Conservation (phyloP, 1,284 basidiomycete species). For the Hymenochaete sp. region DNA sequence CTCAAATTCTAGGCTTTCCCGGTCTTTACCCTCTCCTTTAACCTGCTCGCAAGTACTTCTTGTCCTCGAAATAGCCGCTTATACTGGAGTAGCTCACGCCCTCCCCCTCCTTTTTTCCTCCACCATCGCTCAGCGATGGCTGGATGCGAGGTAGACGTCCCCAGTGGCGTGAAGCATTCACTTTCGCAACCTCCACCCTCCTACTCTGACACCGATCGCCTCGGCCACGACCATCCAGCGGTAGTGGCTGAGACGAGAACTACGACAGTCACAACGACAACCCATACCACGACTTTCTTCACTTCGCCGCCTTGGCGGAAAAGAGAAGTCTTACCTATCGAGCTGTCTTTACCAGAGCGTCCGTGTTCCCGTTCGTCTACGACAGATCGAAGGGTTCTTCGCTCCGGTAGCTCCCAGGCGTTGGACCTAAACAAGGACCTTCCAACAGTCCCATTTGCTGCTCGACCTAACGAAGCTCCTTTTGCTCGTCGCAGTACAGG, state of each 20-base stretch:
- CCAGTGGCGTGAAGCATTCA: background rate
- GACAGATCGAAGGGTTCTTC: conserved; percentile 25
- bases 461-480: conserved; percentile 8
- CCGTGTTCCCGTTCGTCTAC: conserved; percentile 21
- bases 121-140: conserved; percentile 23
- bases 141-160: conserved; percentile 19
- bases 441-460: conserved; percentile 50
- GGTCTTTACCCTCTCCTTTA: too few species aligned
- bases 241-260: conserved; percentile 41
- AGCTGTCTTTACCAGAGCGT: conserved; percentile 19
- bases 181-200: conserved; percentile 29
- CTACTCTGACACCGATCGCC: conserved; percentile 34
- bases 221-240: too few species aligned
- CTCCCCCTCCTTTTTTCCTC: background rate
- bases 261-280: conserved; percentile 43
- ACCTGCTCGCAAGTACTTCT: too few species aligned
- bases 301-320: conserved; percentile 58
- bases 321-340: conserved; percentile 30
- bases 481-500: conserved; percentile 10
- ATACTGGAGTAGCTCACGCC: conserved; percentile 7
- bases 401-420: conserved; percentile 19
- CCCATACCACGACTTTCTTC: conserved; percentile 49
- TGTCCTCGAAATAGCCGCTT: too few species aligned
- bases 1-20: too few species aligned
- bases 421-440: conserved; percentile 50